Evolutionary conservation across 495 filamentous ascomycete species (phyloP).

Genomic region (Hypomontagnella monticulosa): DNA sequence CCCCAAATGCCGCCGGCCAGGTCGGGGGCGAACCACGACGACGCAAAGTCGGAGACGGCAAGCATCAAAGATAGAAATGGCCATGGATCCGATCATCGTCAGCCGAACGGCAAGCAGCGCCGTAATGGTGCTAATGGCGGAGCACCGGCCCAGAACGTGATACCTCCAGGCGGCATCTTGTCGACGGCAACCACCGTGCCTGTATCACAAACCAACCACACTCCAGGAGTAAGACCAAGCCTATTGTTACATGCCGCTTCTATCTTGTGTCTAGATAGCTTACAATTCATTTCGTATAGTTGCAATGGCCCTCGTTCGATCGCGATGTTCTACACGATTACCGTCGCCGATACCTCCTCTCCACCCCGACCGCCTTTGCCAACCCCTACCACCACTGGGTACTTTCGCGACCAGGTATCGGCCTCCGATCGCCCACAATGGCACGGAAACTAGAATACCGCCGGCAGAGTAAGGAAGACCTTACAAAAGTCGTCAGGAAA

Average conservation of each 20-base stretch:
- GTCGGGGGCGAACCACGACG: conserved; percentile 54
- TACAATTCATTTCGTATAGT: conserved; percentile 56
- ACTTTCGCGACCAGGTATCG: conserved; percentile 75
- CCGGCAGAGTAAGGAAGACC: conserved; percentile 77
- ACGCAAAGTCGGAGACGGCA: conserved; percentile 57
- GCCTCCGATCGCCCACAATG: conserved; percentile 77
- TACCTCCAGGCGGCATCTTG: conserved; percentile 45
- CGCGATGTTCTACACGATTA: conserved; percentile 80
- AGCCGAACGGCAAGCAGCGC: conserved; percentile 57
- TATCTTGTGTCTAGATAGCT: conserved; percentile 23
- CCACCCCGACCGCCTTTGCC: conserved; percentile 74
- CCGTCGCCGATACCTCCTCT: conserved; percentile 78
- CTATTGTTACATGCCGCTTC: neutral
- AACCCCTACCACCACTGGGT: conserved; percentile 76
- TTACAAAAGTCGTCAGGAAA: conserved; percentile 84
- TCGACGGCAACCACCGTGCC: conserved; percentile 31
- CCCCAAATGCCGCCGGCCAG: conserved; percentile 45
- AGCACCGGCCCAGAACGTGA: conserved; percentile 54
- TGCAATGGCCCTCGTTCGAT: conserved; percentile 80
- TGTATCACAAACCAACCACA: conserved; percentile 33
- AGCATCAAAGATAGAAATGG: conserved; percentile 57
- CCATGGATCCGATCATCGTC: conserved; percentile 44
- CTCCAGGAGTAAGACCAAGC: conserved; percentile 40
- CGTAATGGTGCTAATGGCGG: conserved; percentile 58
- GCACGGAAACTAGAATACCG: conserved; percentile 67